Evolutionary conservation across 805 yeast genomes (phyloP), one percentile per base, ranked within the genome.

Genomic region (Ogataea minuta): DNA sequence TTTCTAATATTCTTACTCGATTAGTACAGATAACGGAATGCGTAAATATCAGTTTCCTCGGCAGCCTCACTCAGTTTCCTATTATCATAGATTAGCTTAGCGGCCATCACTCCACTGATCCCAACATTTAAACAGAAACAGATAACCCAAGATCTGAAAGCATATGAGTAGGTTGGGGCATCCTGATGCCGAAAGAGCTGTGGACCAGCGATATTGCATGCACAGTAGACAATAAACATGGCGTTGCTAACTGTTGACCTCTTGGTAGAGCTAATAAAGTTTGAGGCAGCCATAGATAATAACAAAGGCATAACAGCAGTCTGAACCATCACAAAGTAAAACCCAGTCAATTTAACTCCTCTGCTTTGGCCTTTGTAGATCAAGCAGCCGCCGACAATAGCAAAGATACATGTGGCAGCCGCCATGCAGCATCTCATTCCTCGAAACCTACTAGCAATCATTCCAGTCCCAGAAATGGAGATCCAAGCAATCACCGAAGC

Each of bases 181-280:
- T 80, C 77, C 9, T 62, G 53, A 1, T 71, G 60, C 43, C 67
- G 68, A 65, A 83, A 84, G 13, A 84, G 68, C 56, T 81, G 87
- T 4, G 90, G 87, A 4, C 89, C 89, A 34, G 77, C 74, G 34
- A 83, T 64, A 55, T 79, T 77, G 12, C 86, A 84, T 23, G 77
- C 73, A 34, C 85, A 77, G 57, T 79, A 83, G 9, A 76, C 76
- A 37, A 81, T 67, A 61, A 82, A 68, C 28, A 73, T 70, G 24
- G 76, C 58, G 9, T 79, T 79, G 36, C 74, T 73, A 14, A 76
- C 71, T 9, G 74, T 65, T 46, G 76, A 63, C 53, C 80, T 77
- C 57, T 81, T 84, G 9, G 88, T 81, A 39, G 74, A 72, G 2
- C 90, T 90, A 2, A 84, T 76, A 25, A 77, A 70, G 57, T 82